Evolutionary conservation across 2,329 filamentous ascomycete genomes (phyloP), one percentile per base, ranked within the genome.

Genomic region (Aspergillus awamori): DNA sequence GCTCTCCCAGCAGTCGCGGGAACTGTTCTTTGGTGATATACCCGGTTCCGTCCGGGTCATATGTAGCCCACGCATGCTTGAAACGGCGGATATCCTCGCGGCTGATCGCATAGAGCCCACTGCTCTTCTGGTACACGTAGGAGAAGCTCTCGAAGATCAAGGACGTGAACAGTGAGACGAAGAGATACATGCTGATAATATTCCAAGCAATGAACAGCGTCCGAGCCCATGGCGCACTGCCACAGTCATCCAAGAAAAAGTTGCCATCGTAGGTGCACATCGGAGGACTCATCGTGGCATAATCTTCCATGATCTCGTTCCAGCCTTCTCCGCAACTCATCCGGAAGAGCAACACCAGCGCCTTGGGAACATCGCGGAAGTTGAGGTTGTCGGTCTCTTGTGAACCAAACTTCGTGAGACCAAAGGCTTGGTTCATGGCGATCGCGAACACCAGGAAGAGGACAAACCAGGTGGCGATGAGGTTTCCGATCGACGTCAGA

Each of bases 131-230:
- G 75, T 98, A 99, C 65, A 99, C 95, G 72, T 99, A 99, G 75
- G 93, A 97, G 83, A 99, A 99, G 78, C 93, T 98, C 81, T 99
- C 95, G 79, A 96, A 99, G 69, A 99, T 99, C 75, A 99, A 87
- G 53, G 95, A 99, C 61, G 99, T 94, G 76, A 99, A 99, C 73
- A 99, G 81, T 72, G 94, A 97, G 73, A 98, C 94, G 72, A 99
- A 99, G 71, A 99, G 96, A 79, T 99, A 99, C 95, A 99, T 99
- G 90, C 94, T 98, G 77, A 99, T 85, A 70, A 99, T 94, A 81
- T 99, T 99, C 95, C 95, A 99, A 4, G 90, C 87, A 60, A 98
- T 93, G 80, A 99, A 99, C 8, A 99, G 82, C 36, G 88, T 87
- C 55, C 93, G 85, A 7, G 95, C 93, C 93, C 95, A 99, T 41